Conservation (phyloP, 73 alveolate species). For the Uronychia setigera region DNA sequence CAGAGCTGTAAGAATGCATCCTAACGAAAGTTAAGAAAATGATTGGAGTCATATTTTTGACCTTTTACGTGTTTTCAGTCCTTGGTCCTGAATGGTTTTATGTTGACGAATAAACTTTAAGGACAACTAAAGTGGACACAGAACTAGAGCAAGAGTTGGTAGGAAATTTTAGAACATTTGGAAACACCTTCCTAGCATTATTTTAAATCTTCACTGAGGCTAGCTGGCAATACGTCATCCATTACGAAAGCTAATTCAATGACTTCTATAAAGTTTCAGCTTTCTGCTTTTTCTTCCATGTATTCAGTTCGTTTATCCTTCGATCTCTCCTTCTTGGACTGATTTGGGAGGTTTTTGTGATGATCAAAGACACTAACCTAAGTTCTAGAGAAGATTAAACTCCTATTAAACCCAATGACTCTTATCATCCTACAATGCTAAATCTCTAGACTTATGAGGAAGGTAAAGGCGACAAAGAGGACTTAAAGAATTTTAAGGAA, state of each 20-base stretch:
- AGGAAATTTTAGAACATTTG: background rate
- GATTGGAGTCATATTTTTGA: background rate
- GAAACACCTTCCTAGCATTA: background rate
- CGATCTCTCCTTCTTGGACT: background rate
- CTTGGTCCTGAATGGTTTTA: background rate
- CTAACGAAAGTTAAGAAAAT: background rate
- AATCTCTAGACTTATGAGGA: too few relatives aligned
- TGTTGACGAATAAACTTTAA: background rate
- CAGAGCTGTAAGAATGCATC: background rate
- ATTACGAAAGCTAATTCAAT: background rate
- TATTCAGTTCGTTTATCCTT: background rate
- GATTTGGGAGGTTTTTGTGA: background rate
- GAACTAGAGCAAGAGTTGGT: background rate
- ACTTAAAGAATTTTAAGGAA: background rate
- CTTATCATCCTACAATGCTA: too few relatives aligned
- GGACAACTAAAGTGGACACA: background rate
- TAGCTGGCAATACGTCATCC: background rate
- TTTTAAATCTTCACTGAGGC: background rate
- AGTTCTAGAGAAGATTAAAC: too few relatives aligned
- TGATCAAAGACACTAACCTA: background rate
- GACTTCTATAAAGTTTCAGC: background rate
- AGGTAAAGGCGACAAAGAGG: background rate
- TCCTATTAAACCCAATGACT: too few relatives aligned
- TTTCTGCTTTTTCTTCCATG: background rate
- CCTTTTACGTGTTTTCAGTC: background rate